Evolutionary conservation across 2,329 filamentous ascomycete genomes (phyloP), one percentile per base, ranked within the genome.

Genomic region (Xylaria sp.): DNA sequence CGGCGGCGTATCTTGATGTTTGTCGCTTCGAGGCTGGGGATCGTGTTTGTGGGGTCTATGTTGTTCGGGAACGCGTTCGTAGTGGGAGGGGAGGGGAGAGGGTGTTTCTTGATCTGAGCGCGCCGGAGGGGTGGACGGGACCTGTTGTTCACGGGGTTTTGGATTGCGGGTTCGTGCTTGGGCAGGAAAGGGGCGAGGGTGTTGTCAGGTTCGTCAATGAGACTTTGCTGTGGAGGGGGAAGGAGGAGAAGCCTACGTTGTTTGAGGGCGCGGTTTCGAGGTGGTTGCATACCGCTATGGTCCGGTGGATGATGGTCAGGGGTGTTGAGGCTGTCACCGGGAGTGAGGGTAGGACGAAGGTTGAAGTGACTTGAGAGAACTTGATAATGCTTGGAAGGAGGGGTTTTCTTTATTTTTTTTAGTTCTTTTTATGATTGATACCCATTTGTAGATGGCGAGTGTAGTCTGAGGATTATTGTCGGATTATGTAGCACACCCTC

Each of bases 141-240:
- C 71, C 71, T 3, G 61, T 67, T 3, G 71, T 74, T 7, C 29
- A 20, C 25, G 73, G 73, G 0, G 58, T 56, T 39, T 17, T 76
- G 56, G 58, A 65, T 29, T 71, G 70, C n/a, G 73, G 71, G 45
- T 66, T 82, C 75, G 9, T 79, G 78, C 1, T 72, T 75, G 11
- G 81, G 51, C 45, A 81, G 54, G 6, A 5, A 67, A 77, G 4
- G 78, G 60, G 3, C 79, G 76, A 61, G 81, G 78, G 20, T 79
- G 49, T 44, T 9, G 75, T 69, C 22, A 80, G 70, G 61, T 83
- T 84, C 0, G 76, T 78, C 0, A 79, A 77, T 4, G 78, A 78
- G 9, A 83, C 76, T 36, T 72, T 77, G 0, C 77, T 82, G 50
- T 82, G 81, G 72, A 78, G 78, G 54, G 72, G 72, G 5, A 69